These are phyloP conservation scores for Tulasnella sp. DNA, from an alignment of 768 basidiomycete genomes.

Conservation along the genomic window DNA sequence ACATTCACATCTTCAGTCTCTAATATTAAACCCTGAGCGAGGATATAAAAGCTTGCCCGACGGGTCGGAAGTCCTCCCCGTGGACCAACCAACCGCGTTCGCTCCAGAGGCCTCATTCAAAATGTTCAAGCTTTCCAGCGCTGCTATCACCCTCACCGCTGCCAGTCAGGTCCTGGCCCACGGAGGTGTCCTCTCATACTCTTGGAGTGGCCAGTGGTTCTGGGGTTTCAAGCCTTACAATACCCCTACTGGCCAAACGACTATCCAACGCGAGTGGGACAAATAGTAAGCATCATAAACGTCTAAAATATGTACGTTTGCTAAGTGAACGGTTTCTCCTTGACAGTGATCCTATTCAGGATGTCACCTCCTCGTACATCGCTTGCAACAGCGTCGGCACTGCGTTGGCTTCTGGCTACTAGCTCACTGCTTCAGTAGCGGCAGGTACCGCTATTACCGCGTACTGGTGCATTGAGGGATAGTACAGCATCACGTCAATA, in stretches of 20 bases:
- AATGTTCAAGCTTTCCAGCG: slow-evolving; percentile 20
- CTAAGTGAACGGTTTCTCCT: background rate
- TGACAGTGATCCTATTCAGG: slow-evolving; percentile 29
- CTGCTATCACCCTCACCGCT: slow-evolving; percentile 20
- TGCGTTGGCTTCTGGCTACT: slow-evolving; percentile 20
- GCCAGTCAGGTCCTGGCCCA: slow-evolving; percentile 24
- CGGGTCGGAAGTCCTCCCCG: background rate
- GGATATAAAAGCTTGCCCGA: background rate
- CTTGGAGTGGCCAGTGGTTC: slow-evolving; percentile 25
- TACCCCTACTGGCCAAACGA: slow-evolving; percentile 30
- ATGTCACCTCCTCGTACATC: slow-evolving; percentile 23
- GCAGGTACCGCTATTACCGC: slow-evolving; percentile 30
- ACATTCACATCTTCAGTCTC: background rate
- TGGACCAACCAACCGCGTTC: background rate
- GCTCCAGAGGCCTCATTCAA: background rate
- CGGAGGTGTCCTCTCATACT: slow-evolving; percentile 31
- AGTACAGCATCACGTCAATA: too few relatives aligned
- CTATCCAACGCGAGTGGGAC: slow-evolving; percentile 25
- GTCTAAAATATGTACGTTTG: background rate
- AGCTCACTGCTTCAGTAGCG: slow-evolving; percentile 30
- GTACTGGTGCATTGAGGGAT: slow-evolving; percentile 22
- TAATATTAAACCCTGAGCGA: background rate
- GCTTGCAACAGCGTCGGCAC: slow-evolving; percentile 31
- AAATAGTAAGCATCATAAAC: slow-evolving; percentile 19
- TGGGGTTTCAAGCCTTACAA: slow-evolving; percentile 30